Evolutionary conservation across 2,329 filamentous ascomycete species (phyloP), one percentile per base, ranked within the genome.

Genomic region (Stylonectria norvegica): DNA sequence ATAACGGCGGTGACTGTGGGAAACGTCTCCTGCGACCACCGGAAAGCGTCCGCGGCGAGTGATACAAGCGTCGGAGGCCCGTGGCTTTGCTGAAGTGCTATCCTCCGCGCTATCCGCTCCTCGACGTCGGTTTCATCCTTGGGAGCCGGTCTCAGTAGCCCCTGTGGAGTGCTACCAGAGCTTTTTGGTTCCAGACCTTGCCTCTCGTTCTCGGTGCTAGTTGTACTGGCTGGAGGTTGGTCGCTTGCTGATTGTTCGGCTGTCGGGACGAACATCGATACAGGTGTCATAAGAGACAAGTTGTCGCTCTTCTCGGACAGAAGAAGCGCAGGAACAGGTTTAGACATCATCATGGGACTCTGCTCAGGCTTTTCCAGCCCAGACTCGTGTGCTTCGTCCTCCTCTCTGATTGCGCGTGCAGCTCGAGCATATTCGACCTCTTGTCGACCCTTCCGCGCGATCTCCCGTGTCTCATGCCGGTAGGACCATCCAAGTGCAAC

Each of bases 11-110:
- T 78, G 2, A 78, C 76, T 0, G 83, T 87, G 0, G 85, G 85
- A 34, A 88, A 88, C 0, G 83, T 87, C 54, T 83, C 80, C 45
- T 83, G 79, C 0, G 66, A 66, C 82, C 81, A 86, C n/a, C 59
- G 56, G 41, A 78, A 78, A 0, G 52, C 40, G 9, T 75, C 60
- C 1, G 50, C 48, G 4, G 65, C 40, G 0, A 80, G 50, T 0
- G 79, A 82, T 2, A 72, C 62, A 1, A 87, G 62, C 0, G 78
- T 85, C 12, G 66, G 56, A 1, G 48, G 63, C 28, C 48, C 3
- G 5, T 18, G 10, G n/a, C n/a, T n/a, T n/a, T n/a, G n/a, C n/a
- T n/a, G n/a, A n/a, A n/a, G n/a, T n/a, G n/a, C n/a, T n/a, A n/a
- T n/a, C 12, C 12, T 25, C 22, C 22, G 22, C 12, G 22, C 7